These are phyloP conservation scores for Schrenkiella parvula DNA, from an alignment of 345 rosid genomes.

Conservation along the genomic window DNA sequence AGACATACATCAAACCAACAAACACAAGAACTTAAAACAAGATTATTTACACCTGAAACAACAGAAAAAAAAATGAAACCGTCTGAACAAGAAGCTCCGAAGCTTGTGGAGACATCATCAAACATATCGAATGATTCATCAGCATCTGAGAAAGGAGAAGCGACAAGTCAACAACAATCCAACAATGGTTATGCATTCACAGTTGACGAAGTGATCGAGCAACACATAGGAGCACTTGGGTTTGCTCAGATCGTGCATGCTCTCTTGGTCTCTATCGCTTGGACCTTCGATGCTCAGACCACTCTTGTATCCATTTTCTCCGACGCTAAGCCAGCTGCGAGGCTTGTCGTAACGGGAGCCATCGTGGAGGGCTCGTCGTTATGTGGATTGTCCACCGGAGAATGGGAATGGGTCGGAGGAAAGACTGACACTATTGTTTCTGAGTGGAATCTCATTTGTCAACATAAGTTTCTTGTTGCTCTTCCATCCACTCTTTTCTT, in stretches of 20 bases:
- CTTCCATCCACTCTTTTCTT: slow-evolving; percentile 75
- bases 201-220: slow-evolving; percentile 65
- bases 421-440: slow-evolving; percentile 43
- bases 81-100: slow-evolving; percentile 23
- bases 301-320: slow-evolving; percentile 63
- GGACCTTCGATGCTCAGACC: slow-evolving; percentile 68
- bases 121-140: slow-evolving; percentile 30
- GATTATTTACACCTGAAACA: slow-evolving; percentile 29
- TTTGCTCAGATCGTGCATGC: slow-evolving; percentile 60
- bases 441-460: slow-evolving; percentile 68
- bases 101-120: slow-evolving; percentile 20
- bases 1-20: slow-evolving; percentile 17
- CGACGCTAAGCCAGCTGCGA: slow-evolving; percentile 55
- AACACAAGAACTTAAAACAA: not conserved
- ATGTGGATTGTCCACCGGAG: slow-evolving; percentile 45
- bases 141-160: slow-evolving; percentile 28
- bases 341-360: slow-evolving; percentile 9
- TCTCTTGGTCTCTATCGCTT: slow-evolving; percentile 57
- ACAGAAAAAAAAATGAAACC: slow-evolving; percentile 12
- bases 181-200: slow-evolving; percentile 45
- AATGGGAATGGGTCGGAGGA: slow-evolving; percentile 77
- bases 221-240: slow-evolving; percentile 60
- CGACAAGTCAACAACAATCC: slow-evolving; percentile 2
- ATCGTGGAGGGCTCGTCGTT: slow-evolving; percentile 27
- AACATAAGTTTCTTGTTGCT: slow-evolving; percentile 63